Evolutionary conservation across 2,329 filamentous ascomycete genomes (phyloP).

Genomic region (Fusarium armeniacum): DNA sequence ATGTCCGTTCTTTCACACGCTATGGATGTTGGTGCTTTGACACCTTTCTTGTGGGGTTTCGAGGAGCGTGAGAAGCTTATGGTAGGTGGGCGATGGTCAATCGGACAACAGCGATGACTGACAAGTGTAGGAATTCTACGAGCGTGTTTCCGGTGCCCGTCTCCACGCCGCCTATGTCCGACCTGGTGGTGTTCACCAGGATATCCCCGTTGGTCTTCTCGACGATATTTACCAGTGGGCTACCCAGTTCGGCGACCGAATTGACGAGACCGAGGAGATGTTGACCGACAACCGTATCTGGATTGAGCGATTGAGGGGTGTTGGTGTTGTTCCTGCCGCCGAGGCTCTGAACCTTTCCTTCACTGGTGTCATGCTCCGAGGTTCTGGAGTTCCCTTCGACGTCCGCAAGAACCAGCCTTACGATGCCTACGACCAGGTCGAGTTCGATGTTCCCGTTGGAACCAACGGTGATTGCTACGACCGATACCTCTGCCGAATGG

Average conservation of each 20-base stretch:
- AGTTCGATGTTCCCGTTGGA: conserved; percentile 97
- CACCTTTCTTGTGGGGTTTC: conserved; percentile 99
- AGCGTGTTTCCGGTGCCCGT: conserved; percentile 97
- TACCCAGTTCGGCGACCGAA: conserved; percentile 97
- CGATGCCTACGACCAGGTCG: conserved; percentile 96
- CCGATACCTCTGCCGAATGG: conserved; percentile 98
- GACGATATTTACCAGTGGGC: conserved; percentile 99
- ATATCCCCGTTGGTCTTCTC: conserved; percentile 91
- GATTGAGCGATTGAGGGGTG: conserved; percentile 90
- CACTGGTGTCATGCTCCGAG: conserved; percentile 96
- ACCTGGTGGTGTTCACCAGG: conserved; percentile 95
- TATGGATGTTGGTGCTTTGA: conserved; percentile 98
- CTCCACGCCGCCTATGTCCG: conserved; percentile 97
- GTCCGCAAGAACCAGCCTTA: conserved; percentile 97
- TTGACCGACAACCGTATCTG: conserved; percentile 99
- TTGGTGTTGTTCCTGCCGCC: conserved; percentile 90
- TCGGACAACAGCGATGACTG: conserved; percentile 11
- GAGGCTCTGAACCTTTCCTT: conserved; percentile 99
- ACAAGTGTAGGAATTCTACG: conserved; percentile 90
- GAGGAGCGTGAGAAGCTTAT: conserved; percentile 99
- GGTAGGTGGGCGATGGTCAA: conserved; percentile 68
- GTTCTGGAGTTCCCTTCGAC: conserved; percentile 96
- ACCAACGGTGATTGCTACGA: conserved; percentile 99
- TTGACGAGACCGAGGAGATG: conserved; percentile 98
- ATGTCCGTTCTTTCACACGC: conserved; percentile 98